Base-by-base conservation (phyloP, 2,329 filamentous ascomycete species). In the Alternaria gaisen region DNA sequence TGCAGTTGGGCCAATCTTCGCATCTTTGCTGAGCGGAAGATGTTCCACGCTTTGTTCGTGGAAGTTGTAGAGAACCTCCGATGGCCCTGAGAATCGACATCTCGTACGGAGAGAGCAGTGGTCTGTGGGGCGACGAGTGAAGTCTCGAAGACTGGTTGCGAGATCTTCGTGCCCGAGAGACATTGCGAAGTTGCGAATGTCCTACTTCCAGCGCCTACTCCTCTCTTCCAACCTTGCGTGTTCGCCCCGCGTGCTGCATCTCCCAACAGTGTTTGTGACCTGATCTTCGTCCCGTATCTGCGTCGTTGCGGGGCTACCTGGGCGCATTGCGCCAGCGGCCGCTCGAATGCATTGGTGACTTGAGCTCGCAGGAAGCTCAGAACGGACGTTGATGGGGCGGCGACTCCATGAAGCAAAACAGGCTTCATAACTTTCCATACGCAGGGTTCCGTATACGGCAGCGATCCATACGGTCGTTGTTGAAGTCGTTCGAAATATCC, bases 1-100 rank as follows among this genome's bases (percentile, higher is more conserved):
- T 85, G 14, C 85, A 84, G 63, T 84, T 84, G 68, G 85, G 80
- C 82, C 4, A 67, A 56, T 50, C 77, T 80, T 51, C 72, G 72
- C 51, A 71, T 73, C 51, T 73, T 79, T 48, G 76, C 71, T 26
- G 47, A 40, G 9, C 66, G 65, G 60, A 74, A 75, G 3, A 75
- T 53, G 14, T 68, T 63, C 74, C 75, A 76, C 48, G 30, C 56
- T 54, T 62, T 46, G 24, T 65, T 60, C 6, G 53, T n/a, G 16
- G 32, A 46, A 2, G 57, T 68, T 4, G 64, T 64, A 14, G 64
- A 67, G 18, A 69, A 65, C 6, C 20, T 20, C 40, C 58, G 60
- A 28, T 51, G 41, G 8, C 40, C 41, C 14, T 30, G 36, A 14
- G 18, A 38, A n/a, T 26, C 44, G 5, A 12, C 16, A 28, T 46